Percentiles rank a stretch among this genome's conserved stretches.
phyloP scores from a whole-genome alignment of 1,284 basidiomycete genomes.

The Coniferiporia weirii region DNA sequence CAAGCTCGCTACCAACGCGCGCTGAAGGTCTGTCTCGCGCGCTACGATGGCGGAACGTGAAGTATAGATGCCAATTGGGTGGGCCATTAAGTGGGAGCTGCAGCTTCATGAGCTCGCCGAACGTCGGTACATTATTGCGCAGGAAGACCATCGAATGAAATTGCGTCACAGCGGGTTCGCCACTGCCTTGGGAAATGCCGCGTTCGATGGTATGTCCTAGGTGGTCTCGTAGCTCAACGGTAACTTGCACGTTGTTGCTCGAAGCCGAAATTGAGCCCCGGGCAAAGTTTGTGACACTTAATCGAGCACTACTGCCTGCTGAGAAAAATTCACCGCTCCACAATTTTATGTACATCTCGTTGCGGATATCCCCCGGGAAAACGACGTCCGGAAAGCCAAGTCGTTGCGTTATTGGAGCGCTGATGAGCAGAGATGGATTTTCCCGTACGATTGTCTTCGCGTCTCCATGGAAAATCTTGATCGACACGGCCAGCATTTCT shows the following conservation, averaged over 20 bases:
- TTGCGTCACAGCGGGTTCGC: slow-evolving; percentile 74
- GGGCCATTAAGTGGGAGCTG: slow-evolving; percentile 66
- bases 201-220: slow-evolving; percentile 72
- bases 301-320: slow-evolving; percentile 45
- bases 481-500: slow-evolving; percentile 81
- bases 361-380: slow-evolving; percentile 87
- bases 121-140: slow-evolving; percentile 82
- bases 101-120: slow-evolving; percentile 90
- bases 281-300: slow-evolving; percentile 60
- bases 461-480: slow-evolving; percentile 87
- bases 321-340: slow-evolving; percentile 83
- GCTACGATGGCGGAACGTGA: slow-evolving; percentile 84
- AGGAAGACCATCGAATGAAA: slow-evolving; percentile 91
- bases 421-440: slow-evolving; percentile 83
- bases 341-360: slow-evolving; percentile 92
- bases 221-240: slow-evolving; percentile 79
- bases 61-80: slow-evolving; percentile 87
- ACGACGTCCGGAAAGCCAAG: slow-evolving; percentile 98
- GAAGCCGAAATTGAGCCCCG: slow-evolving; percentile 48
- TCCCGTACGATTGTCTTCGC: slow-evolving; percentile 72
- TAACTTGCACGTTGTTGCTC: slow-evolving; percentile 81
- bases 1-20: slow-evolving; percentile 40
- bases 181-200: slow-evolving; percentile 79
- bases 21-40: slow-evolving; percentile 42
- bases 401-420: slow-evolving; percentile 76